Evolutionary conservation across 2,329 filamentous ascomycete species (phyloP).

Genomic region (Penicillium brevicompactum): DNA sequence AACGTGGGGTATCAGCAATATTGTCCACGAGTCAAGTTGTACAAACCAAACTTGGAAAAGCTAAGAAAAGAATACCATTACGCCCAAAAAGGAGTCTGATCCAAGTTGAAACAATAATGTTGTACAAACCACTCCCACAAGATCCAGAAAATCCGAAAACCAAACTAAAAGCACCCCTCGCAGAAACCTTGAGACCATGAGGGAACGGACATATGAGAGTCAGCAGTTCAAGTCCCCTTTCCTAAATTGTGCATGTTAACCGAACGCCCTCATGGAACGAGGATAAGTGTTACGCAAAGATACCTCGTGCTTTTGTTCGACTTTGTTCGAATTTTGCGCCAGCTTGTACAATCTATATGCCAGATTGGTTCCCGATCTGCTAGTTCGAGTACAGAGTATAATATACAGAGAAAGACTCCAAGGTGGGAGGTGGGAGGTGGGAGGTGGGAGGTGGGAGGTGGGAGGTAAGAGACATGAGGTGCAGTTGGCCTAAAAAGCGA

Average conservation of each 20-base stretch:
- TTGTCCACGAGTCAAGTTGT: no score
- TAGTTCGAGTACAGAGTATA: background rate
- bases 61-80: background rate
- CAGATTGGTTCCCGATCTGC: constrained; percentile 4
- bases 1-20: no score
- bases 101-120: constrained; percentile 5
- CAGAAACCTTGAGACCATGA: background rate
- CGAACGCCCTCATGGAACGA: background rate
- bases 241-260: background rate
- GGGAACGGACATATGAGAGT: background rate
- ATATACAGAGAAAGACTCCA: no score
- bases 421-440: background rate
- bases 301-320: constrained; percentile 2
- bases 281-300: background rate
- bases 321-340: background rate
- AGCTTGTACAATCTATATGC: background rate
- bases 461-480: background rate
- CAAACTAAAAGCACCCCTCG: background rate
- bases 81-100: background rate
- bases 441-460: background rate
- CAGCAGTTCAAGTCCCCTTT: background rate
- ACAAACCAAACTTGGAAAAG: background rate
- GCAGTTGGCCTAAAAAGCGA: background rate
- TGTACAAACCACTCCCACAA: background rate
- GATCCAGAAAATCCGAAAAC: background rate